Conservation (phyloP, 2,329 filamentous ascomycete genomes). For the Apiospora rasikravindrae region DNA sequence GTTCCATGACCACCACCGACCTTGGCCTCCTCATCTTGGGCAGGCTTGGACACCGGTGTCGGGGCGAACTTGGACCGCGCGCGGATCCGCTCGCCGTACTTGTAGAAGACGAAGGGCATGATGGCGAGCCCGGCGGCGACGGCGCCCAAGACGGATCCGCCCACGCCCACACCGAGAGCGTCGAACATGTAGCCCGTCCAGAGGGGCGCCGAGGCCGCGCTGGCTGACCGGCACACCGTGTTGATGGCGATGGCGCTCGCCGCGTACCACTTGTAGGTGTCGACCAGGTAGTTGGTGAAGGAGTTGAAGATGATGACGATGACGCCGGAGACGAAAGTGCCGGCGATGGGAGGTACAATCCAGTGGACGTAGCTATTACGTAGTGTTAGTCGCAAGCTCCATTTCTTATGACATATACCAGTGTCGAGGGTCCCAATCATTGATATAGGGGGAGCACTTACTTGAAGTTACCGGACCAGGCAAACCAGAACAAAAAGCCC, state of each 20-base stretch:
- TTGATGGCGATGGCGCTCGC: constrained; percentile 69
- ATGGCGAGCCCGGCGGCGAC: constrained; percentile 52
- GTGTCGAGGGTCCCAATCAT: background rate
- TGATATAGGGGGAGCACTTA: constrained; percentile 38
- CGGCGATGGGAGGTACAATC: constrained; percentile 31
- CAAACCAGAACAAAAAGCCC: constrained; percentile 34
- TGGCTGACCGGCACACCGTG: constrained; percentile 61
- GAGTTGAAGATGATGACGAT: constrained; percentile 55
- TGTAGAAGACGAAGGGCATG: constrained; percentile 64
- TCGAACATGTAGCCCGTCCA: constrained; percentile 65
- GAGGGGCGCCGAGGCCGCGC: constrained; percentile 65
- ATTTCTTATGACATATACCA: background rate
- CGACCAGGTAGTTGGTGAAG: constrained; percentile 60
- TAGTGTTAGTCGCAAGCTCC: background rate
- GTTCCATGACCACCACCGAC: background rate
- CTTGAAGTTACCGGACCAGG: constrained; percentile 50
- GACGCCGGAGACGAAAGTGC: constrained; percentile 27
- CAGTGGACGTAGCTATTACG: constrained; percentile 32
- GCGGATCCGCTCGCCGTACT: constrained; percentile 52
- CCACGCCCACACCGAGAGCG: constrained; percentile 65
- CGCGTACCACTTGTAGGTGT: constrained; percentile 61
- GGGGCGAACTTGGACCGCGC: constrained; percentile 45
- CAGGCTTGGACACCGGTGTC: constrained; percentile 22
- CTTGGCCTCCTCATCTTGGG: constrained; percentile 27
- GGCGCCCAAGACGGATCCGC: constrained; percentile 53